Conservation (phyloP, 352 stramenopile genomes). For the Phytophthora vignae region DNA sequence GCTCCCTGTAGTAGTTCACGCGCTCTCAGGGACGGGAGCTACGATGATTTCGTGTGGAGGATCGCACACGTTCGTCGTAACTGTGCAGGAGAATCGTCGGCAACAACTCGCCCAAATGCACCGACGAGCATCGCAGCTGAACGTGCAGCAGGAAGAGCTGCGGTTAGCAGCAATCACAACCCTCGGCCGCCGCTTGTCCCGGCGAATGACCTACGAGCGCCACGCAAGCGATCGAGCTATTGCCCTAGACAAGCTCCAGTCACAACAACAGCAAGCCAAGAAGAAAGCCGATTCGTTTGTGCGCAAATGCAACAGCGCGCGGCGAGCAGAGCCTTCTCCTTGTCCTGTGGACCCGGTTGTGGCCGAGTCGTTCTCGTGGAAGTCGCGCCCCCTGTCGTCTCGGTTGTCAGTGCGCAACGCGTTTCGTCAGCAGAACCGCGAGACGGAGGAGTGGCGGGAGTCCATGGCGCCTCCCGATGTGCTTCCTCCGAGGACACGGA, state of each 20-base stretch:
- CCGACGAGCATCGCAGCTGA: conserved; percentile 40
- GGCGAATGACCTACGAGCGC: conserved; percentile 10
- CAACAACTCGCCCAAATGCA: conserved; percentile 56
- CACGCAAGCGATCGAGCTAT: conserved; percentile 4
- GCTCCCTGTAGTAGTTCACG: conserved; percentile 54
- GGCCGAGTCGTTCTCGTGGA: conserved; percentile 48
- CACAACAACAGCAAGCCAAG: conserved; percentile 7
- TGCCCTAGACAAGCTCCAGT: conserved; percentile 1
- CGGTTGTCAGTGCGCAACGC: conserved; percentile 62
- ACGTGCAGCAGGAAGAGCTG: conserved; percentile 40
- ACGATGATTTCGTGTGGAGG: conserved; percentile 64
- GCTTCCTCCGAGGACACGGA: conserved; percentile 22
- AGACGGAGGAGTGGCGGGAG: conserved; percentile 44
- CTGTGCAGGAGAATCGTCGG: conserved; percentile 60
- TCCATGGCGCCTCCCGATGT: conserved; percentile 28
- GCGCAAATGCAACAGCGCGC: conserved; percentile 32
- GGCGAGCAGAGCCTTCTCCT: conserved; percentile 16
- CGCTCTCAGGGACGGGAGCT: conserved; percentile 64
- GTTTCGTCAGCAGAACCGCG: conserved; percentile 44
- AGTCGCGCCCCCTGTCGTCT: conserved; percentile 55
- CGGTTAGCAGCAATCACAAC: conserved; percentile 20
- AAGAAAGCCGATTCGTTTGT: background rate
- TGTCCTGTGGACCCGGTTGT: conserved; percentile 15
- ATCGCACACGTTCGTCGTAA: conserved; percentile 75
- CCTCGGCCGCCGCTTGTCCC: conserved; percentile 8